A percentile compares a stretch with the other conserved stretches of the same genome.
Evolutionary conservation across 495 filamentous ascomycete genomes (phyloP).

Genomic region (Aspergillus ellipticus): DNA sequence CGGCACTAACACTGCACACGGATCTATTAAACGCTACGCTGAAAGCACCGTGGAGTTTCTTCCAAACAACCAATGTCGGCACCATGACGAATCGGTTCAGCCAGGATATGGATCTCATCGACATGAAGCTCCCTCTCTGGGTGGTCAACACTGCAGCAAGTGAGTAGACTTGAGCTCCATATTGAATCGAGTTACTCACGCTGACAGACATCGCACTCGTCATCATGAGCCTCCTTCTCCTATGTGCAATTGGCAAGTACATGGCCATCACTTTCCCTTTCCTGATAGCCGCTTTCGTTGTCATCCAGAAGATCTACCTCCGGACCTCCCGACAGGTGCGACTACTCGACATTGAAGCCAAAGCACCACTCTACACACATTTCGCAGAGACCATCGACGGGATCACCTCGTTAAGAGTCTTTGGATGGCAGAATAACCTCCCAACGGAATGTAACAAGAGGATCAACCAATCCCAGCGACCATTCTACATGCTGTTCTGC

Average conservation of each 20-base stretch:
- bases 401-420: neutral
- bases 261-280: conserved; percentile 48
- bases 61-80: neutral
- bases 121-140: neutral
- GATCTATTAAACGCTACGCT: neutral
- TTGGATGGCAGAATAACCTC: neutral
- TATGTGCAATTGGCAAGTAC: conserved; percentile 29
- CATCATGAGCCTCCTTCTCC: neutral
- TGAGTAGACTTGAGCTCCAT: no score
- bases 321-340: conserved; percentile 54
- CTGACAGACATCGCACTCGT: no score
- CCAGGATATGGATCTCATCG: conserved; percentile 1
- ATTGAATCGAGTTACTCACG: no score
- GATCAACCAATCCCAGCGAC: conserved; percentile 57
- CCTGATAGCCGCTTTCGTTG: conserved; percentile 36
- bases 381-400: neutral
- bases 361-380: neutral
- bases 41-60: neutral
- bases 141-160: neutral
- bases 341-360: conserved; percentile 50
- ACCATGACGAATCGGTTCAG: neutral
- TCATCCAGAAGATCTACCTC: conserved; percentile 51
- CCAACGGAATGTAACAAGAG: conserved; percentile 9
- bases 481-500: conserved; percentile 57
- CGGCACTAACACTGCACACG: conserved; percentile 3